These are phyloP conservation scores for Leersia perrieri DNA, from an alignment of 176 grass and related monocot genomes.

Conservation along the genomic window DNA sequence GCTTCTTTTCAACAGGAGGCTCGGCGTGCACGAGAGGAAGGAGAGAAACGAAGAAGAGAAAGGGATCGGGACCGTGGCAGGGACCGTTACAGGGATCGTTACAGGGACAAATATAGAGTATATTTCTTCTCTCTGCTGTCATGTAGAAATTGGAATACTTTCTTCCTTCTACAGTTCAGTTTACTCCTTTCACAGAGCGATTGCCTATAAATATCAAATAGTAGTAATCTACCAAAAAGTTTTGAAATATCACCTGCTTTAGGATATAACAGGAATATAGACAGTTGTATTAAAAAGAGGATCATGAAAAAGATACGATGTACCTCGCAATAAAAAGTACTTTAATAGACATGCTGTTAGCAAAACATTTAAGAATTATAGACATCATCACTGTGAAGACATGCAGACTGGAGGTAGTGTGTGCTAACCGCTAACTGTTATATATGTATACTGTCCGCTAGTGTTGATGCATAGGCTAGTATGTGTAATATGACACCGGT, in stretches of 20 bases:
- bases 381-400: background rate
- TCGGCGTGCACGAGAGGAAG: conserved; percentile 68
- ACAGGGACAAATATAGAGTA: conserved; percentile 69
- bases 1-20: conserved; percentile 58
- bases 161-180: background rate
- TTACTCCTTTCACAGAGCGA: background rate
- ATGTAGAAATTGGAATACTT: background rate
- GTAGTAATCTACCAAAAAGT: background rate
- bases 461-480: background rate
- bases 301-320: background rate
- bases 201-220: background rate
- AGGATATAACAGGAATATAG: background rate
- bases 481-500: background rate
- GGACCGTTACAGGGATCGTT: conserved; percentile 57
- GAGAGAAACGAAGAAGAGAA: conserved; percentile 67
- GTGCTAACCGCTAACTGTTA: background rate
- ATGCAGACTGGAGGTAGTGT: background rate
- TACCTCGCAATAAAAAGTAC: background rate
- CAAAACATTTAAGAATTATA: background rate
- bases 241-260: background rate
- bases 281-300: background rate
- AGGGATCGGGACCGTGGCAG: conserved; percentile 63
- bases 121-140: background rate
- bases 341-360: background rate
- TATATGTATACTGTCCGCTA: background rate